Percentiles rank a stretch among this genome's conserved stretches.
These are phyloP conservation scores for Candida patagonica DNA, from an alignment of 805 yeast species.

Conservation along the genomic window DNA sequence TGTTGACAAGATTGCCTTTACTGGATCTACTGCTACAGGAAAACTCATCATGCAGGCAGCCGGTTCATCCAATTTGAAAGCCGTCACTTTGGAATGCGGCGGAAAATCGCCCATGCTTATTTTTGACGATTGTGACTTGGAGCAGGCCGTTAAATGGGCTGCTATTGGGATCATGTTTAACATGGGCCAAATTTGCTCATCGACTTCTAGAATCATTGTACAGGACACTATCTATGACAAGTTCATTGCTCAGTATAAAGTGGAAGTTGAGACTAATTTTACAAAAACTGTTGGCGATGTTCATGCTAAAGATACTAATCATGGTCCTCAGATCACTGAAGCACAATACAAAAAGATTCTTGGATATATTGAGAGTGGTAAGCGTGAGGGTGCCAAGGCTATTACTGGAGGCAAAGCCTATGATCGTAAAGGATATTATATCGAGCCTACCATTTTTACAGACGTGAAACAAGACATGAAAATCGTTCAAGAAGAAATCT, in stretches of 20 bases:
- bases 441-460: conserved; percentile 68
- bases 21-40: conserved; percentile 91
- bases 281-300: conserved; percentile 66
- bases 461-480: conserved; percentile 58
- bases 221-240: conserved; percentile 78
- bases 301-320: conserved; percentile 61
- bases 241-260: conserved; percentile 44
- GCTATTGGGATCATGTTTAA: conserved; percentile 79
- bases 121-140: conserved; percentile 64
- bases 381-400: conserved; percentile 72
- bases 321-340: conserved; percentile 85
- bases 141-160: conserved; percentile 63
- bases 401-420: conserved; percentile 65
- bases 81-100: conserved; percentile 88
- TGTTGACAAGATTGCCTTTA: conserved; percentile 82
- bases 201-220: conserved; percentile 84
- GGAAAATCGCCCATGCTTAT: conserved; percentile 92
- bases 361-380: conserved; percentile 65
- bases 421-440: conserved; percentile 48
- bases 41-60: conserved; percentile 69
- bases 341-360: conserved; percentile 68
- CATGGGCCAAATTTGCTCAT: conserved; percentile 94
- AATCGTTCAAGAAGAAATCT: conserved; percentile 71
- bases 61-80: conserved; percentile 62
- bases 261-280: conserved; percentile 35